phyloP scores from a whole-genome alignment of 2,329 filamentous ascomycete genomes.

The Didymella lethalis region DNA sequence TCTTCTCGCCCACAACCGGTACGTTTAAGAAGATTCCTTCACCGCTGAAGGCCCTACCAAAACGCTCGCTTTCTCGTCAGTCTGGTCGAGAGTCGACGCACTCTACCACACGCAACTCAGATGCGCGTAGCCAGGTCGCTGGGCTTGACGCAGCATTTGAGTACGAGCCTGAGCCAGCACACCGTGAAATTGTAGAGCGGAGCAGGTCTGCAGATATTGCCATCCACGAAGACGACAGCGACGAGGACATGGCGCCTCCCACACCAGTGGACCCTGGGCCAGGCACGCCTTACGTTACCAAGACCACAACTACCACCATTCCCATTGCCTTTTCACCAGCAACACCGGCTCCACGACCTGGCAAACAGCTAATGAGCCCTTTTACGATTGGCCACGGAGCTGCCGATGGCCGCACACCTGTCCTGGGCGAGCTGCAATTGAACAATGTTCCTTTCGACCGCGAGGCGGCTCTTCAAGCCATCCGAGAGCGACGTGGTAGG shows the following conservation, averaged over 20 bases:
- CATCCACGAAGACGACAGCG: constrained; percentile 48
- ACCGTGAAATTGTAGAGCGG: constrained; percentile 12
- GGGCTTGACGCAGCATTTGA: constrained; percentile 22
- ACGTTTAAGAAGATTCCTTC: constrained; percentile 48
- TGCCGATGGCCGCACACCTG: constrained; percentile 39
- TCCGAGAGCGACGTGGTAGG: constrained; percentile 74
- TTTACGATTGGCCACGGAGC: constrained; percentile 49
- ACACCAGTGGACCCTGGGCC: constrained; percentile 38
- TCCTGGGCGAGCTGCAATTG: constrained; percentile 43
- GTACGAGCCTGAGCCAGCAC: constrained; percentile 14
- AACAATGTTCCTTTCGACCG: constrained; percentile 58
- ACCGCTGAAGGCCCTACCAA: constrained; percentile 36
- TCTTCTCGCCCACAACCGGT: constrained; percentile 50
- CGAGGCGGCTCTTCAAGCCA: constrained; percentile 78
- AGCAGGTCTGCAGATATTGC: constrained; percentile 32
- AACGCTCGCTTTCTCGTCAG: constrained; percentile 24
- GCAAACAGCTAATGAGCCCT: constrained; percentile 39
- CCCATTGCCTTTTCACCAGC: constrained; percentile 57
- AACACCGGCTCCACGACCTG: constrained; percentile 44
- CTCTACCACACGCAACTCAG: constrained; percentile 32
- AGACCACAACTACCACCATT: constrained; percentile 58
- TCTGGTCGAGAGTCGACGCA: constrained; percentile 27
- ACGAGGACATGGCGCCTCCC: constrained; percentile 37
- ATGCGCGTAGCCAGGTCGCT: constrained; percentile 29
- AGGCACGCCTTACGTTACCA: constrained; percentile 42